Evolutionary conservation across 306 rosid species (phyloP).

Genomic region (Cicer judaicum): DNA sequence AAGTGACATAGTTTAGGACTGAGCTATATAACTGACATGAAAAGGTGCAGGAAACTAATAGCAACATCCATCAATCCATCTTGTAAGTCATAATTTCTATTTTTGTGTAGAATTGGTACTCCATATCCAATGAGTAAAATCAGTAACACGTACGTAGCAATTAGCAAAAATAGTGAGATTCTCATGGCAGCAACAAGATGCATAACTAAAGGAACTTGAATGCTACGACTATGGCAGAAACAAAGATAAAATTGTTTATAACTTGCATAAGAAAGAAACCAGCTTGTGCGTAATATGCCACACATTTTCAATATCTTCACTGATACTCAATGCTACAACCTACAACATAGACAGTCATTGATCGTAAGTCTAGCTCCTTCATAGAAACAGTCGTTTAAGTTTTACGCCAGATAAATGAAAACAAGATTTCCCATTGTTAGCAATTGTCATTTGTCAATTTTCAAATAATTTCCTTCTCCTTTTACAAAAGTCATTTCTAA

Average conservation of each 20-base stretch:
- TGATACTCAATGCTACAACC: conserved; percentile 13
- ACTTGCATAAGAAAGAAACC: conserved; percentile 40
- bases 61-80: conserved; percentile 26
- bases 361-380: conserved; percentile 9
- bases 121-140: conserved; percentile 22
- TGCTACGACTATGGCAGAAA: not conserved
- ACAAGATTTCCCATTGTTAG: not conserved
- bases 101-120: conserved; percentile 1
- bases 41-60: conserved; percentile 5
- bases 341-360: conserved; percentile 29
- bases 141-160: not conserved
- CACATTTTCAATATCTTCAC: conserved; percentile 23
- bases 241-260: conserved; percentile 34
- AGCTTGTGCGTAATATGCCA: conserved; percentile 27
- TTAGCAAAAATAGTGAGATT: conserved; percentile 30
- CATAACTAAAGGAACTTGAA: conserved; percentile 12
- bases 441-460: not conserved
- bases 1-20: conserved; percentile 30
- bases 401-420: conserved; percentile 9
- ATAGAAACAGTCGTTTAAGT: conserved; percentile 5
- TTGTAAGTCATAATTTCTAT: not conserved
- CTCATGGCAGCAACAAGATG: conserved; percentile 22
- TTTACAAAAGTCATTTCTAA: conserved; percentile 21
- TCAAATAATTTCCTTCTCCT: conserved; percentile 11
- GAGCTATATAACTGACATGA: conserved; percentile 2